Base-by-base conservation (phyloP, 1,139 yeast genomes). In the Sugiyamaella xylanicola region DNA sequence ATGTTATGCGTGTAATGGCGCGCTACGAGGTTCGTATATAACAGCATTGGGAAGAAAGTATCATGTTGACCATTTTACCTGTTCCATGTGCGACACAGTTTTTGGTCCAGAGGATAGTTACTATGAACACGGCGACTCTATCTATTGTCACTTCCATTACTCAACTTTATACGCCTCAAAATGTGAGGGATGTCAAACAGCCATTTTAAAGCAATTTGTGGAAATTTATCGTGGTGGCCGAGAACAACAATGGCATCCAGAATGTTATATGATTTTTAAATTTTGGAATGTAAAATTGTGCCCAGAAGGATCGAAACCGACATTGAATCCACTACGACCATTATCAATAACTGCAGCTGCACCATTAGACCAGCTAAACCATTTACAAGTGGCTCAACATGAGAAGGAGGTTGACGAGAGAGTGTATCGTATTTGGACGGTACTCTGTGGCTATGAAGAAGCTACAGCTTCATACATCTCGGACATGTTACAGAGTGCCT, bases 161-260 rank as follows among this genome's bases (percentile, higher is more conserved):
- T 85, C 96, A 8, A 85, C 86, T 58, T 75, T 83, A 56, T 86
- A 86, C 70, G 97, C 98, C 1, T 86, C 87, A 29, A 86, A 86
- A 59, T 95, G 99, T 75, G 95, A 90, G 73, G 97, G 98, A 20
- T 93, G 99, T 73, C 82, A 86, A 60, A 86, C 91, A 36, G 89
- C 97, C 1, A 93, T 93, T 55, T 83, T 95, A 35, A 92, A 92
- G 66, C 98, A 93, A 69, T 93, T 91, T 72, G 97, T 92, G 37
- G 97, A 93, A 70, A 83, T 93, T 48, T 89, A 84, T 61, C 79
- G 96, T 63, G 96, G 97, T 49, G 97, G 97, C n/a, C 80, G 87
- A 63, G 87, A 87, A 61, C 96, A 92, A 69, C 96, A 91, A 68
- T 95, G 99, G 99, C 99, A 95, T 71, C 98, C 98, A 2, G 99